These are phyloP conservation scores for Penicillium subrubescens DNA, from an alignment of 495 filamentous ascomycete species.

Conservation along the genomic window DNA sequence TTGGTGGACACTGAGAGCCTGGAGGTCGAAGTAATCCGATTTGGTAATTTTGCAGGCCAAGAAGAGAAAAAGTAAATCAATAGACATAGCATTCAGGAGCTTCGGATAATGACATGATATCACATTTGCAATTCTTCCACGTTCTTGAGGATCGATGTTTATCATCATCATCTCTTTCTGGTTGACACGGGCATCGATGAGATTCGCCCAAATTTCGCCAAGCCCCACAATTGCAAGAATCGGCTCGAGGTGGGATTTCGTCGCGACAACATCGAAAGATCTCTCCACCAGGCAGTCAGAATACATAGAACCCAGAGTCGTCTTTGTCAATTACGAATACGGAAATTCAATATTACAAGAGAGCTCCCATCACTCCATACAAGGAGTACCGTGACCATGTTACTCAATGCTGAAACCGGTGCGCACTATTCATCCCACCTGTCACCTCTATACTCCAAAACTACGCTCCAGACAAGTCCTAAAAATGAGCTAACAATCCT, in stretches of 20 bases:
- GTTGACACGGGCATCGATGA: not conserved
- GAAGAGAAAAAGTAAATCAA: constrained; percentile 44
- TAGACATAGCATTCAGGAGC: constrained; percentile 11
- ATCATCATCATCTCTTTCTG: not conserved
- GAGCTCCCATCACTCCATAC: not conserved
- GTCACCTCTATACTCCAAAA: constrained; percentile 6
- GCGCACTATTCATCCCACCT: constrained; percentile 8
- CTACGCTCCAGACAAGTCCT: not conserved
- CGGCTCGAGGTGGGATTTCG: not conserved
- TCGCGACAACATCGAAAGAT: not conserved
- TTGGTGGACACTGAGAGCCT: constrained; percentile 85
- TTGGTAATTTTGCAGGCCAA: constrained; percentile 55
- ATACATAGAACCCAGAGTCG: not conserved
- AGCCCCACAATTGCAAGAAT: constrained; percentile 11
- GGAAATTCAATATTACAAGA: not conserved
- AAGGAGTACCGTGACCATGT: constrained; percentile 25
- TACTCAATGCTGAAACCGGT: constrained; percentile 48
- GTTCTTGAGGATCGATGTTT: not conserved
- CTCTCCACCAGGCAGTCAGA: not conserved
- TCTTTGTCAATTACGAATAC: not conserved
- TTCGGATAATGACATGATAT: constrained; percentile 9
- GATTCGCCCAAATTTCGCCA: not conserved
- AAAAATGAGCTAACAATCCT: not conserved
- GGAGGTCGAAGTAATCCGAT: constrained; percentile 69
- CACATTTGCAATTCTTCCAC: not conserved